Base-by-base conservation (phyloP, 2,329 filamentous ascomycete genomes). In the Apiospora sp. region DNA sequence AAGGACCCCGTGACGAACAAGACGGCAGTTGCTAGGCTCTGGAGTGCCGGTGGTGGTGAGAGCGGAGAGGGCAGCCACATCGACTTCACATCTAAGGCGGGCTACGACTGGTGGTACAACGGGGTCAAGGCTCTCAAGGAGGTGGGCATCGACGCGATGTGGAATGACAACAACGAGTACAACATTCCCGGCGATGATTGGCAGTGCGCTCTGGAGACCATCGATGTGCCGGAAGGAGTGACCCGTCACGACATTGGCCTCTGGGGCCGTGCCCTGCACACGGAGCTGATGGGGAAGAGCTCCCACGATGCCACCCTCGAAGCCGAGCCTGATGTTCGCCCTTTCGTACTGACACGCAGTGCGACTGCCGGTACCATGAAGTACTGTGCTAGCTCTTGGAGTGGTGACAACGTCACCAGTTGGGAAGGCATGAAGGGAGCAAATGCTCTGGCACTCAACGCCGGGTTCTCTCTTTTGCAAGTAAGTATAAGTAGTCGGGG, bases 131-230 rank as follows among this genome's bases (percentile, higher is more conserved):
- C 86, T 69, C 84, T 94, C 1, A 89, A 89, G 71, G 83, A 88
- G 37, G 82, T 89, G 12, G 92, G 92, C 0, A 92, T 94, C 72
- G 92, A 93, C 75, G 92, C 87, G 68, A 93, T 94, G 83, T 94
- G 92, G 92, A 94, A 94, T 75, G 92, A 94, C 79, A 94, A 94
- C 81, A 94, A 94, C 75, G 92, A 94, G 80, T 94, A 93, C 79
- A 91, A 89, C 0, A 86, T 93, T 3, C 87, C 90, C 0, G 85
- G 89, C 73, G 92, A 94, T 73, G 84, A 87, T 34, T 94, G 92
- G 92, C 82, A 89, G 72, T 88, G 90, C 70, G 87, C 89, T 0
- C 83, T 93, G 0, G 86, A 90, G 1, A 82, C 82, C 1, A 79
- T 86, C 2, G 75, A 80, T 0, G 76, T 85, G 1, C 82, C 83